Base-by-base conservation (phyloP, 208 protist species). In the Trypanosoma brucei region DNA sequence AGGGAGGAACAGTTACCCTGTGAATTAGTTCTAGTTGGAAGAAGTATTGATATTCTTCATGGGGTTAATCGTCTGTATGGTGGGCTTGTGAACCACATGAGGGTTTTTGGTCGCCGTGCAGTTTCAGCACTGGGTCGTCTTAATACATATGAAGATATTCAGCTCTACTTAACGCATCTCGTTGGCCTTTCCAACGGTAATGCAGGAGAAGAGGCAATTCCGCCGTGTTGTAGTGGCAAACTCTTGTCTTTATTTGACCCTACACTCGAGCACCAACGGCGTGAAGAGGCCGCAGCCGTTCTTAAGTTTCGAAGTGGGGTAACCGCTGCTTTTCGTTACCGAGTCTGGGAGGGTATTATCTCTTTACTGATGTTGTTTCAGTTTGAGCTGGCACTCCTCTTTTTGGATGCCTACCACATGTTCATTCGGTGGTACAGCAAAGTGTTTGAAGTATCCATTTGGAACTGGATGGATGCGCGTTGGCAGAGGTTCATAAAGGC, bases 1-100 rank as follows among this genome's bases (percentile, higher is more conserved):
- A 72, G 88, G 52, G 77, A 84, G 59, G 74, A 75, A 42, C 62
- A 71, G 13, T 72, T 94, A 5, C 88, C 88, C 35, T 72, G 68
- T 49, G 88, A 94, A 58, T 68, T 94, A 4, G 70, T 81, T 2
- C 71, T 94, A 58, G 81, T 92, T 44, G 76, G 79, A 0, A 77
- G 88, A 31, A 75, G 83, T 31, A 81, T 94, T 44, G 84, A 94
- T 54, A 86, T 94, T 72, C 68, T 94, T 33, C 85, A 85, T 48
- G 72, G 81, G 55, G 51, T 91, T 38, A 94, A 94, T 72, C 82
- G 84, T 30, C 70, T 88, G 36, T 92, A 92, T 64, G 83, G 79
- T 34, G 86, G 83, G 2, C 88, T 85, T 14, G 56, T 94, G 14
- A 92, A 91, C 54, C 79, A 82, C 30, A 61, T 92, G 39, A 89